These are phyloP conservation scores for Setaria viridis DNA, from an alignment of 202 grass and related monocot genomes.

Conservation along the genomic window DNA sequence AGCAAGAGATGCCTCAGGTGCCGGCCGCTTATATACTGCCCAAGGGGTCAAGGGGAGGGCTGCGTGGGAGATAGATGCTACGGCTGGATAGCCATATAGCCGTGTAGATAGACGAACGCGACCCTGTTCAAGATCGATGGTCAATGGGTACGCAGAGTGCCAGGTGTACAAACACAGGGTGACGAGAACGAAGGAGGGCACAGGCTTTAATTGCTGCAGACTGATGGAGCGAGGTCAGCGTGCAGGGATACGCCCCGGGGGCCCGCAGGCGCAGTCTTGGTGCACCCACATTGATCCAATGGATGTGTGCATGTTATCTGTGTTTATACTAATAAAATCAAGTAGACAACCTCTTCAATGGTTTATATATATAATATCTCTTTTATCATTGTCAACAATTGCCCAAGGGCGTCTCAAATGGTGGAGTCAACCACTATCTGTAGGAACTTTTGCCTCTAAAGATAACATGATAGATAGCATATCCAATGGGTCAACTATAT, in stretches of 20 bases:
- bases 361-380: not conserved
- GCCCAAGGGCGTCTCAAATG: not conserved
- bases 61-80: slow-evolving; percentile 25
- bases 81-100: not conserved
- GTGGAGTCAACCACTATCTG: not conserved
- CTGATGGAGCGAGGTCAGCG: not conserved
- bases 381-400: not conserved
- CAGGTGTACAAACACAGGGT: not conserved
- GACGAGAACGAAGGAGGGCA: not conserved
- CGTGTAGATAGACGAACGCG: not conserved
- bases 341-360: not conserved
- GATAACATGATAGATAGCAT: not conserved
- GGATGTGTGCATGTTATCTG: not conserved
- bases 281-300: not conserved
- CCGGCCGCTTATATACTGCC: slow-evolving; percentile 44
- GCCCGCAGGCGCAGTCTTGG: not conserved
- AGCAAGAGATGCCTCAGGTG: slow-evolving; percentile 37
- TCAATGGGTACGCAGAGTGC: not conserved
- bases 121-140: slow-evolving; percentile 34
- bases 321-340: not conserved
- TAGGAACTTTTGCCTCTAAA: not conserved
- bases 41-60: not conserved
- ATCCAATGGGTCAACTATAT: not conserved
- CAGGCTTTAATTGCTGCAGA: not conserved
- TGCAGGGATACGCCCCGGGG: not conserved